phyloP scores from a whole-genome alignment of 2,329 filamentous ascomycete genomes.

The Fusarium solani-melongenae region DNA sequence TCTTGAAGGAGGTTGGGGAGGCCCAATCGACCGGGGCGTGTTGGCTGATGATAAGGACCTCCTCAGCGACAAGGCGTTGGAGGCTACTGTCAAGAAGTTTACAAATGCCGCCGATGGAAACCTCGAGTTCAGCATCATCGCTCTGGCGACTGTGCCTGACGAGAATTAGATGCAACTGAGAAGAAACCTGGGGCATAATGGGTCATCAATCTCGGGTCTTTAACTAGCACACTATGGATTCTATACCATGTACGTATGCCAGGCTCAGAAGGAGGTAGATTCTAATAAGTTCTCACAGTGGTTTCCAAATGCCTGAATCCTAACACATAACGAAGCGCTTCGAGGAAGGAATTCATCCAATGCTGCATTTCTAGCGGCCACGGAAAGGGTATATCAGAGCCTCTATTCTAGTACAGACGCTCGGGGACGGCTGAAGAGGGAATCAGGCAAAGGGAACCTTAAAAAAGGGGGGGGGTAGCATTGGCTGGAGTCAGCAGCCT shows the following conservation, averaged over 20 bases:
- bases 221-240: too few relatives aligned
- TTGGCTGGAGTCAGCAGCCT: background rate
- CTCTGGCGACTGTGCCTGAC: slow-evolving; percentile 43
- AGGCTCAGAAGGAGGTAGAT: background rate
- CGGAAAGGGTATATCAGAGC: background rate
- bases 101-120: slow-evolving; percentile 52
- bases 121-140: slow-evolving; percentile 54
- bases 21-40: slow-evolving; percentile 74
- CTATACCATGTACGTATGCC: background rate
- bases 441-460: background rate
- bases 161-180: slow-evolving; percentile 16
- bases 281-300: background rate
- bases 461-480: too few relatives aligned
- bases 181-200: background rate
- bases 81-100: slow-evolving; percentile 63
- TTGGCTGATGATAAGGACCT: slow-evolving; percentile 69
- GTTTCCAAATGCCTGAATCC: background rate
- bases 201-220: background rate
- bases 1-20: slow-evolving; percentile 79
- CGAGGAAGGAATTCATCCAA: background rate
- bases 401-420: background rate
- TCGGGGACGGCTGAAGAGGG: background rate
- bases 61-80: slow-evolving; percentile 74
- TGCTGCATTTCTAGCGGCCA: background rate
- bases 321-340: background rate